Conservation (phyloP, 805 yeast species). For the Starmerella gropengiesseri region DNA sequence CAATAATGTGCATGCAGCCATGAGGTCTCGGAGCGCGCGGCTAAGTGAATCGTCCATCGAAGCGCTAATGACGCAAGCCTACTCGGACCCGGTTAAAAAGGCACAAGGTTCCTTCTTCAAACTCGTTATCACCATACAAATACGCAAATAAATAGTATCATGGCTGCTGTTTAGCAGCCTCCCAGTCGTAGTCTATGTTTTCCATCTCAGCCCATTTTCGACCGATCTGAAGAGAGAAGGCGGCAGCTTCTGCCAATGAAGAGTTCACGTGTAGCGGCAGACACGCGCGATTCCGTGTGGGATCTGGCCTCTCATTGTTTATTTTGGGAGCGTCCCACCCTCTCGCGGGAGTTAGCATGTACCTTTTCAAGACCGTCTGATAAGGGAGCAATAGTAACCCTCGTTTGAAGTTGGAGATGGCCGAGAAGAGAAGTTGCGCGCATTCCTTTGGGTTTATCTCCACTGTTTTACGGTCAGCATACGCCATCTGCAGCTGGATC, state of each 20-base stretch:
- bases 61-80: too few species aligned
- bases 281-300: constrained; percentile 28
- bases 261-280: constrained; percentile 33
- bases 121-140: too few species aligned
- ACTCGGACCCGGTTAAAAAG: too few species aligned
- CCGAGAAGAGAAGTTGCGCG: constrained; percentile 11
- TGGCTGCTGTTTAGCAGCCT: constrained; percentile 5
- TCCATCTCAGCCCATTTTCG: constrained; percentile 31
- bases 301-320: constrained; percentile 25
- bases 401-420: constrained; percentile 25
- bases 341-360: constrained; percentile 11
- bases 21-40: too few species aligned
- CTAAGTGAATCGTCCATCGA: too few species aligned
- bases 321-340: constrained; percentile 22
- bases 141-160: constrained; percentile 4
- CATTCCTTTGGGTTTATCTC: constrained; percentile 6
- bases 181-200: constrained; percentile 28
- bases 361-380: constrained; percentile 19
- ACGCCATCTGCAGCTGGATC: constrained; percentile 24
- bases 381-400: constrained; percentile 25
- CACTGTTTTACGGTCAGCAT: constrained; percentile 2
- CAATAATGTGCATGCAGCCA: too few species aligned
- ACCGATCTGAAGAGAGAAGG: constrained; percentile 30
- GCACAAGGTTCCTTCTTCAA: too few species aligned
- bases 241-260: constrained; percentile 33